Base-by-base conservation (phyloP, 441 rosid genomes). In the Euphorbia celastroides region DNA sequence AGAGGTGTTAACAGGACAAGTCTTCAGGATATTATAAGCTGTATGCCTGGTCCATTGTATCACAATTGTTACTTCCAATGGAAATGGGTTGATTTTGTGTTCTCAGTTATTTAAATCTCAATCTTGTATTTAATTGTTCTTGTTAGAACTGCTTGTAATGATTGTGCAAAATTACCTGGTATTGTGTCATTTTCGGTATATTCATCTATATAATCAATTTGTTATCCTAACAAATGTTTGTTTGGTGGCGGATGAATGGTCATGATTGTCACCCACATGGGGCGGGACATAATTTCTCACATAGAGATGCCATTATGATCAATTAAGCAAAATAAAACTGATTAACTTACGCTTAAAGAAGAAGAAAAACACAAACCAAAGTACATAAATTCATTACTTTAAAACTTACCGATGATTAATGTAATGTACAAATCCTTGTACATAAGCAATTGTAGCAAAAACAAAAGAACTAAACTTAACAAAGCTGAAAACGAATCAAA, bases 151-250 rank as follows among this genome's bases (percentile, higher is more conserved):
- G 19, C 3, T 27, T 17, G 41, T 17, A 55, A 54, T 48, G 64
- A 69, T 71, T 41, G 65, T 70, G 66, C 25, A 31, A 68, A 34
- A n/a, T 65, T 34, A 56, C 62, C n/a, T n/a, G 3, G 58, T 34
- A 51, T 72, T 63, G 58, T 70, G 66, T 38, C 12, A 2, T 26
- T 6, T 44, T 1, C 1, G 66, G 7, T 38, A 2, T 26, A 44
- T 44, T 12, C 1, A 44, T 16, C n/a, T 44, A 3, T 44, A 5
- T 44, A 1, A 44, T 44, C 14, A 44, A 3, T 17, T 48, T 12
- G 5, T 48, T 48, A 4, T 48, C 3, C 0, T 48, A 16, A n/a
- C 16, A 48, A 48, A 23, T 48, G 54, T 8, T 5, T 48, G 20
- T 48, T 12, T 48, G 54, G 19, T 48, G 54, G 22, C 19, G 22